Percentiles rank a stretch among this genome's conserved stretches.
These are phyloP conservation scores for Aureobasidium musti DNA, from an alignment of 2,329 filamentous ascomycete species.

Conservation along the genomic window DNA sequence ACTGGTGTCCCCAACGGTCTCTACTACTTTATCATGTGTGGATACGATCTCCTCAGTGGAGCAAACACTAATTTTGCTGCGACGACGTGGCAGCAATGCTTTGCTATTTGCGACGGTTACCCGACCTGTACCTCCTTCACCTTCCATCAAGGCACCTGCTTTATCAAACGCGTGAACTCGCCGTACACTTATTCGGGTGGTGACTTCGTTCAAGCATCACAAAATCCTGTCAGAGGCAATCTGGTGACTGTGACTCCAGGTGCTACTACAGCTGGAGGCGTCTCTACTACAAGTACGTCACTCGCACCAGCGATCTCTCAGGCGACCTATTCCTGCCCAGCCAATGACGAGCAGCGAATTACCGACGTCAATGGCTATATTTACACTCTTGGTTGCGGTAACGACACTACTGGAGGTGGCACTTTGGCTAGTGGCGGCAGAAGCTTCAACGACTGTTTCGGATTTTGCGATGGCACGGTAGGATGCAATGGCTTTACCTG, in stretches of 20 bases:
- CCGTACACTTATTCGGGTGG: neutral
- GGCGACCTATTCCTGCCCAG: slow-evolving; percentile 21
- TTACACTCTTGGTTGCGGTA: slow-evolving; percentile 12
- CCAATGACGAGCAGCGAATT: neutral
- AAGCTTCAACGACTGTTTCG: slow-evolving; percentile 34
- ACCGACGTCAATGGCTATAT: neutral
- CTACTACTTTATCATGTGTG: slow-evolving; percentile 28
- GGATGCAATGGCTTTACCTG: neutral
- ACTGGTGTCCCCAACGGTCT: slow-evolving; percentile 2
- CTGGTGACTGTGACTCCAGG: neutral
- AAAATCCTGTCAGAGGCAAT: slow-evolving; percentile 24
- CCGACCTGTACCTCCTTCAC: slow-evolving; percentile 19
- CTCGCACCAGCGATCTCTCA: neutral
- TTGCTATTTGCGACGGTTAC: neutral
- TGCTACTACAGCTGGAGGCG: neutral
- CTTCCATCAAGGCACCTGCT: neutral
- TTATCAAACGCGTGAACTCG: neutral
- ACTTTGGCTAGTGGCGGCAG: neutral
- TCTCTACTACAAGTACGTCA: neutral
- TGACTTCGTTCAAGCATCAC: slow-evolving; percentile 15
- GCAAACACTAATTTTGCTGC: neutral
- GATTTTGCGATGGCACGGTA: slow-evolving; percentile 31
- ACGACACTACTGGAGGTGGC: slow-evolving; percentile 19
- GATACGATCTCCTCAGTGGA: neutral
- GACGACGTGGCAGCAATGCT: neutral